Evolutionary conservation across 257 asterid genomes (phyloP).

Genomic region (Ehretia macrophylla): DNA sequence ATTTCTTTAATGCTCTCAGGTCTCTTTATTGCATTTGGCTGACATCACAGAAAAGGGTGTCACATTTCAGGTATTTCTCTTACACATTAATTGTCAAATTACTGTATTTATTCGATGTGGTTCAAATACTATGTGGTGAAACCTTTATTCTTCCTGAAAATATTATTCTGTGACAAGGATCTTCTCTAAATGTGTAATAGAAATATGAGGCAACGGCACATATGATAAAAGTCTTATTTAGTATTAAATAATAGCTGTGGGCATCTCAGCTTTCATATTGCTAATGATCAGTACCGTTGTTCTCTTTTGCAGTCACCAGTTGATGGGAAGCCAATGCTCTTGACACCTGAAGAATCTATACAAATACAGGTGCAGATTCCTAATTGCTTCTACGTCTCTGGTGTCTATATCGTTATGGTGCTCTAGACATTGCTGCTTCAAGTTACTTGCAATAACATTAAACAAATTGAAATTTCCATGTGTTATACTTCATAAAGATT

Average conservation of each 20-base stretch:
- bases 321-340: slow-evolving; percentile 97
- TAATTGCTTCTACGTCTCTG: neutral
- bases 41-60: slow-evolving; percentile 96
- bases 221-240: neutral
- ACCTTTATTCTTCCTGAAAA: neutral
- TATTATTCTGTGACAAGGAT: too few species aligned
- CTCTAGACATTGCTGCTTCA: slow-evolving; percentile 1
- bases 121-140: neutral
- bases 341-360: slow-evolving; percentile 97
- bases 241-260: neutral
- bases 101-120: neutral
- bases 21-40: slow-evolving; percentile 92
- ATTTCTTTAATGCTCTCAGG: slow-evolving; percentile 41
- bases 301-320: slow-evolving; percentile 79
- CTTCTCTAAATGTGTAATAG: too few species aligned
- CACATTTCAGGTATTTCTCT: slow-evolving; percentile 76
- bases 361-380: slow-evolving; percentile 55
- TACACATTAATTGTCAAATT: slow-evolving; percentile 8
- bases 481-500: too few species aligned
- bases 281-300: neutral
- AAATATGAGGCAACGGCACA: neutral
- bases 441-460: neutral
- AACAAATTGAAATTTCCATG: too few species aligned
- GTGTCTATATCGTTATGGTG: slow-evolving; percentile 6
- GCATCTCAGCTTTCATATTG: neutral